Percentiles rank a stretch among this genome's conserved stretches.
These are phyloP conservation scores for Phaseolus coccineus DNA, from an alignment of 331 rosid species.

Conservation along the genomic window DNA sequence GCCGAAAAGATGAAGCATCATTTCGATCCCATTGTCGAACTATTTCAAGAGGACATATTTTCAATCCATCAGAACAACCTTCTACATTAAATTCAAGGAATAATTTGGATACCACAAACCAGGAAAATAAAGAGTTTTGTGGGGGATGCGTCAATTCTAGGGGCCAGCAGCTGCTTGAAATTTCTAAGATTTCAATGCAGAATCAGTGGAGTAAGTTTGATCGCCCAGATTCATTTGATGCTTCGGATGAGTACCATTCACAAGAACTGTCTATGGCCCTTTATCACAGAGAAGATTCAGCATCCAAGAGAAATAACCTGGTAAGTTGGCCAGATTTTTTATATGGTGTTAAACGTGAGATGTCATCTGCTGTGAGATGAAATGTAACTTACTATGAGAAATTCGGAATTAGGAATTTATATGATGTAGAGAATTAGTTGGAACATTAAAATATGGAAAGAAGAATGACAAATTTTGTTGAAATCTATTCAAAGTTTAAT, in stretches of 20 bases:
- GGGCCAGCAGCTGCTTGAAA: constrained; percentile 62
- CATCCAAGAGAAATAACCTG: constrained; percentile 70
- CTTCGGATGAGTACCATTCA: constrained; percentile 85
- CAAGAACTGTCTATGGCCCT: constrained; percentile 75
- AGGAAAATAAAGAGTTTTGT: constrained; percentile 60
- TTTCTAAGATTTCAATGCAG: constrained; percentile 67
- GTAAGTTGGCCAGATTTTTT: constrained; percentile 50
- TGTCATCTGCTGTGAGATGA: constrained; percentile 16
- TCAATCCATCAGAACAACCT: constrained; percentile 64
- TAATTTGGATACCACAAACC: constrained; percentile 58
- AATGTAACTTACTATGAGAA: background rate
- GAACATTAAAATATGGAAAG: background rate
- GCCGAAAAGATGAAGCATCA: constrained; percentile 70
- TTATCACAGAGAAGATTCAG: constrained; percentile 69
- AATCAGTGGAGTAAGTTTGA: constrained; percentile 87
- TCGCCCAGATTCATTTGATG: constrained; percentile 83
- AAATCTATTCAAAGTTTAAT: background rate
- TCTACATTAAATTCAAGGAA: constrained; percentile 59
- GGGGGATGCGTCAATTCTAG: constrained; percentile 54
- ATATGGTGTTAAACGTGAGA: background rate
- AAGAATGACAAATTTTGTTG: background rate
- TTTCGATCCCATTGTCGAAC: constrained; percentile 71
- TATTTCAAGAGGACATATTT: constrained; percentile 66
- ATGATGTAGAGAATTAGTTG: background rate
- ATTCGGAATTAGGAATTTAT: constrained; percentile 9